A percentile compares a stretch with the other conserved stretches of the same genome.
Evolutionary conservation across 1,139 yeast species (phyloP).

Genomic region (Suhomyces terraborum): DNA sequence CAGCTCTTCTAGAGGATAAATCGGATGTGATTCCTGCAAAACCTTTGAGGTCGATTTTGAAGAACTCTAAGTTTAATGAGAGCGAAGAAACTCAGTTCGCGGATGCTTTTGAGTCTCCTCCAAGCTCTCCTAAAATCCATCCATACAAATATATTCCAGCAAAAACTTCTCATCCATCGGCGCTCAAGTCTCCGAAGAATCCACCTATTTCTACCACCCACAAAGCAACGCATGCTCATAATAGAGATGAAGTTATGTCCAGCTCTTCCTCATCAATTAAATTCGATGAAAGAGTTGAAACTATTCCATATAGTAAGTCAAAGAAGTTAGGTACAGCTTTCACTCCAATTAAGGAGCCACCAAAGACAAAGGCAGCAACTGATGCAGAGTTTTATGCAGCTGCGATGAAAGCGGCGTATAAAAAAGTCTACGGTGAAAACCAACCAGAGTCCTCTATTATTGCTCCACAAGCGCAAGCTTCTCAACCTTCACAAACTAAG

Average conservation of each 20-base stretch:
- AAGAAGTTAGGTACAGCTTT: slow-evolving; percentile 9
- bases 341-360: slow-evolving; percentile 7
- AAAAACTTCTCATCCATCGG: slow-evolving; percentile 6
- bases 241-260: slow-evolving; percentile 10
- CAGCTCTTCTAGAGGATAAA: slow-evolving; percentile 8
- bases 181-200: slow-evolving; percentile 8
- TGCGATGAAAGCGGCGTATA: slow-evolving; percentile 45
- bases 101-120: slow-evolving; percentile 13
- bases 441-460: slow-evolving; percentile 1
- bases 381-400: slow-evolving; percentile 32
- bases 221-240: not conserved
- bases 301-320: slow-evolving; percentile 29
- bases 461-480: not conserved
- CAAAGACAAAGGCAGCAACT: slow-evolving; percentile 10
- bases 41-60: slow-evolving; percentile 42
- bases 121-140: slow-evolving; percentile 7
- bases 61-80: slow-evolving; percentile 22
- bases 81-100: slow-evolving; percentile 15
- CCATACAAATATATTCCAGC: slow-evolving; percentile 16
- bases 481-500: not conserved
- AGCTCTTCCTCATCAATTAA: slow-evolving; percentile 36
- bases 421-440: slow-evolving; percentile 40
- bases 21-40: slow-evolving; percentile 8
- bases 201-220: slow-evolving; percentile 5
- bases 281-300: slow-evolving; percentile 43